Evolutionary conservation across 257 asterid species (phyloP).

Genomic region (Verbena officinalis): DNA sequence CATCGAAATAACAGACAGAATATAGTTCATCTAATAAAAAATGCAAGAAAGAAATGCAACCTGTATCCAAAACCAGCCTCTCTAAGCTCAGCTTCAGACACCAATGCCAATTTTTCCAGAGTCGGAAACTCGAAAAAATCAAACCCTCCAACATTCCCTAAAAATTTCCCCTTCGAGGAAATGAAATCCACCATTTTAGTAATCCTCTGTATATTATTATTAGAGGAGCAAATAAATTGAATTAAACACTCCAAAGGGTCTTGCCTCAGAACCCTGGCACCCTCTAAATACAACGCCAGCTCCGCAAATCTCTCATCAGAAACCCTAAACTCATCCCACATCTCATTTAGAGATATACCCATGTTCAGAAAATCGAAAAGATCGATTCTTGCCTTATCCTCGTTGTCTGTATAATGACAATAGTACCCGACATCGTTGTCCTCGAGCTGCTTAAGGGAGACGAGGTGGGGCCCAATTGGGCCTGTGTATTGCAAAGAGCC

Average conservation of each 20-base stretch:
- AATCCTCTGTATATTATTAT: constrained; percentile 85
- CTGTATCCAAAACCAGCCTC: constrained; percentile 97
- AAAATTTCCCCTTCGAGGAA: constrained; percentile 63
- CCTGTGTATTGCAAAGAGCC: constrained; percentile 80
- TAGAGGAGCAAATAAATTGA: constrained; percentile 94
- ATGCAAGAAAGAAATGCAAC: constrained; percentile 36
- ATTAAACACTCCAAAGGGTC: constrained; percentile 90
- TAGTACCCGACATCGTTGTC: constrained; percentile 57
- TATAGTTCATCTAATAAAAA: background rate
- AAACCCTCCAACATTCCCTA: constrained; percentile 77
- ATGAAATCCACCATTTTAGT: constrained; percentile 88
- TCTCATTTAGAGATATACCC: constrained; percentile 62
- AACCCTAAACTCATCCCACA: constrained; percentile 77
- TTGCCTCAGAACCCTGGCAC: constrained; percentile 94
- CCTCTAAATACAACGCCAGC: constrained; percentile 67
- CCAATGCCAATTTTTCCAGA: constrained; percentile 57
- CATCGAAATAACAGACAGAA: constrained; percentile 1
- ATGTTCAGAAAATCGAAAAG: constrained; percentile 79
- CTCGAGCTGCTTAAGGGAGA: constrained; percentile 76
- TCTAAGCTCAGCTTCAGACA: constrained; percentile 77
- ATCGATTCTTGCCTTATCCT: constrained; percentile 40
- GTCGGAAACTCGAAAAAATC: constrained; percentile 79
- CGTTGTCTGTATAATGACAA: constrained; percentile 48
- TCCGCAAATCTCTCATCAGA: constrained; percentile 76
- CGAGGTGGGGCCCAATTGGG: constrained; percentile 67